Evolutionary conservation across 257 asterid genomes (phyloP).

Genomic region (Gentiana dahurica): DNA sequence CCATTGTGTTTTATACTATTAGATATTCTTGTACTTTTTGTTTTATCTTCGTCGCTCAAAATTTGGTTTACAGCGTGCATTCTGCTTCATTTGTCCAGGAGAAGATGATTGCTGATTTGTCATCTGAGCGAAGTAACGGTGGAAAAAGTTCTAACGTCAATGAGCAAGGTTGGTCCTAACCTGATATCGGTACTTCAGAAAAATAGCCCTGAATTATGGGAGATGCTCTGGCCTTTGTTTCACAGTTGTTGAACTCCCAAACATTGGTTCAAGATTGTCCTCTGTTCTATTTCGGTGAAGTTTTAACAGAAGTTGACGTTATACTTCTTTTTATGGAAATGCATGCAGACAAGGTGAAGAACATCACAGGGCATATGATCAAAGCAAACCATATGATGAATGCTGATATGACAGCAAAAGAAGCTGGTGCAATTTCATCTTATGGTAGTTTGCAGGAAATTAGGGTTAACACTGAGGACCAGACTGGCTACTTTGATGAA

Average conservation of each 20-base stretch:
- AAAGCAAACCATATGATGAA: conserved; percentile 3
- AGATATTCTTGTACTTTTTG: background rate
- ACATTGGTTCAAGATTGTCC: background rate
- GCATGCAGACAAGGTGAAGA: conserved; percentile 20
- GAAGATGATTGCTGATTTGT: conserved; percentile 13
- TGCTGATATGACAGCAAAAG: conserved; percentile 14
- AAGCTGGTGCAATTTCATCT: conserved; percentile 14
- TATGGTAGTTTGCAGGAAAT: conserved; percentile 15
- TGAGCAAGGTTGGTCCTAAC: background rate
- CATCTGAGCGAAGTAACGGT: conserved; percentile 14
- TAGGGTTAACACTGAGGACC: conserved; percentile 22
- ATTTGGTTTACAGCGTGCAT: conserved; percentile 10
- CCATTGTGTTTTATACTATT: background rate
- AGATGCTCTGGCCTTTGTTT: background rate
- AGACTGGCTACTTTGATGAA: conserved; percentile 32
- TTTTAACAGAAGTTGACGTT: background rate
- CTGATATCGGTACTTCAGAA: background rate
- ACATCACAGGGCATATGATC: background rate
- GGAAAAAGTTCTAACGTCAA: conserved; percentile 23
- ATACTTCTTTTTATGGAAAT: background rate
- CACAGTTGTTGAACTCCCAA: conserved; percentile 3
- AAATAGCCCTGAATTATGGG: background rate
- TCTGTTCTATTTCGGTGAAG: background rate
- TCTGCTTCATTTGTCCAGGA: conserved; percentile 13
- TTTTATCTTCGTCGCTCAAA: conserved; percentile 1